Evolutionary conservation across 257 asterid species (phyloP).

Genomic region (Parsonsia alboflavescens): DNA sequence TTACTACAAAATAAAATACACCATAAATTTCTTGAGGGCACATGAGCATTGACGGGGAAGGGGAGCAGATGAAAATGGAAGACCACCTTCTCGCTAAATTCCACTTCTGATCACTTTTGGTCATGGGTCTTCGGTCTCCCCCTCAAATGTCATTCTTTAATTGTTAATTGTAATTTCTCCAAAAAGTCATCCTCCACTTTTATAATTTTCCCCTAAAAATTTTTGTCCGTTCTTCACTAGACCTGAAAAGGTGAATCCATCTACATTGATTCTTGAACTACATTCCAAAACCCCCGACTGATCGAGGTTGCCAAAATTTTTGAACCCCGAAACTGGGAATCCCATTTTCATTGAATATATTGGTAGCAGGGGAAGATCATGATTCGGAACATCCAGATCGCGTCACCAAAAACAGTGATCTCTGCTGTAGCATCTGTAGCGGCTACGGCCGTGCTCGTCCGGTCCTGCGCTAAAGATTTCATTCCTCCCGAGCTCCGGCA

Average conservation of each 20-base stretch:
- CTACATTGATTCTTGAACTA: background rate
- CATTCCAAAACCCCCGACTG: background rate
- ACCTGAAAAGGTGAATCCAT: background rate
- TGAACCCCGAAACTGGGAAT: background rate
- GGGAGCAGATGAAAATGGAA: no score
- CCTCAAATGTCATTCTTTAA: no score
- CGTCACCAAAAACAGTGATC: slow-evolving; percentile 23
- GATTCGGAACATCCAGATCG: background rate
- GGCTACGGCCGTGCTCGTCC: slow-evolving; percentile 43
- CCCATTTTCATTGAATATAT: no score
- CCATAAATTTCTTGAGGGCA: no score
- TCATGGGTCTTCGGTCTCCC: no score
- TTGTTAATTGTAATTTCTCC: no score
- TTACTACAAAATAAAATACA: no score
- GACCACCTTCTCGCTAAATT: no score
- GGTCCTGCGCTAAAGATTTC: slow-evolving; percentile 29
- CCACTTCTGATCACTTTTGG: no score
- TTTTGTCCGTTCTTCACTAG: background rate
- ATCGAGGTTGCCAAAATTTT: background rate
- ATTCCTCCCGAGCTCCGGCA: slow-evolving; percentile 35
- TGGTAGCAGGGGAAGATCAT: background rate
- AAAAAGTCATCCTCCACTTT: background rate
- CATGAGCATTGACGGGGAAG: no score
- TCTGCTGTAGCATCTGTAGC: slow-evolving; percentile 45
- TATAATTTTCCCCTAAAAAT: no score